Evolutionary conservation across 139 green algal genomes (phyloP).

Genomic region (Micractinium conductrix): DNA sequence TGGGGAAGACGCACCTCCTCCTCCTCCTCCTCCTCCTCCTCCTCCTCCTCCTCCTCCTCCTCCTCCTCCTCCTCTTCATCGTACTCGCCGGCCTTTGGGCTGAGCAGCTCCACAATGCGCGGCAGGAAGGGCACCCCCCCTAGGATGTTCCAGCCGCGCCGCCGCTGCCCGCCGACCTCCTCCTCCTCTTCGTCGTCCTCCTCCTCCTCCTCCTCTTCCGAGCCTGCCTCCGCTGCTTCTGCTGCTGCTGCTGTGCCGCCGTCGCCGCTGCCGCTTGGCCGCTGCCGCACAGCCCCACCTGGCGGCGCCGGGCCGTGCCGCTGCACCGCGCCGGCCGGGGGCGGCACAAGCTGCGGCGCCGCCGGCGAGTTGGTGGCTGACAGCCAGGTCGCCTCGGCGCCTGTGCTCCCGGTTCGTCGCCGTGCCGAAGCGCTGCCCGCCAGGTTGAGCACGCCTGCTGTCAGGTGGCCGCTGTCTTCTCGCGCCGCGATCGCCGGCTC

Average conservation of each 20-base stretch:
- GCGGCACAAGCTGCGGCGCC: not conserved
- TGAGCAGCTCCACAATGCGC: slow-evolving; percentile 7
- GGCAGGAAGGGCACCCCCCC: slow-evolving; percentile 33
- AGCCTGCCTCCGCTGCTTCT: not conserved
- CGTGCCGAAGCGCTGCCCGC: not conserved
- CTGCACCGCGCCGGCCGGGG: not conserved
- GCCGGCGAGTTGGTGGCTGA: too few relatives aligned
- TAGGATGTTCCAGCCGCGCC: not conserved
- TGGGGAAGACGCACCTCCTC: too few relatives aligned
- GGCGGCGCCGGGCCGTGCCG: too few relatives aligned
- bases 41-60: not conserved
- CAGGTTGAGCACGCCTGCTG: not conserved
- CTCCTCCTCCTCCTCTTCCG: not conserved
- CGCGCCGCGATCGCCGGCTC: not conserved
- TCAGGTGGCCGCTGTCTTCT: slow-evolving; percentile 30
- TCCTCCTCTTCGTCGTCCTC: not conserved
- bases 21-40: not conserved
- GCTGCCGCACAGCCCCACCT: not conserved
- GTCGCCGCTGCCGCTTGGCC: not conserved
- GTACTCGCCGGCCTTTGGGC: not conserved
- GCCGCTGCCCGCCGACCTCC: not conserved
- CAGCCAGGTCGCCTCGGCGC: too few relatives aligned
- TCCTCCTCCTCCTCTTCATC: not conserved
- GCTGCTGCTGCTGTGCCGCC: not conserved
- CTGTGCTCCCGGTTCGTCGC: too few relatives aligned